A percentile compares a stretch with the other conserved stretches of the same genome.
Conservation (phyloP, 345 rosid genomes). For the Eucalyptus sp. region DNA sequence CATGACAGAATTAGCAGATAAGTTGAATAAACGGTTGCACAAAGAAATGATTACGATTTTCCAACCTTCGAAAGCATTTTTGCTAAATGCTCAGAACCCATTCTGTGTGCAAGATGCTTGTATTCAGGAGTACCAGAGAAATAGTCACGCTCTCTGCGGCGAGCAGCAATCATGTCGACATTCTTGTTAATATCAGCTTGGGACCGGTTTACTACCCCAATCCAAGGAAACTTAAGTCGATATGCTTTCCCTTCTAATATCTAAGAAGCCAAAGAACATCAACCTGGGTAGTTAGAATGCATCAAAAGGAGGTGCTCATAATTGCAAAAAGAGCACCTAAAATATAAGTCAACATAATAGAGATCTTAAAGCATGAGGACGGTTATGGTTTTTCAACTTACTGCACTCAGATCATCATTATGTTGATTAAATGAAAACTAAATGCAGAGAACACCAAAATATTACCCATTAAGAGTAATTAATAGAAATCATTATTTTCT, state of each 20-base stretch:
- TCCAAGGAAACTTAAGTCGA: conserved; percentile 91
- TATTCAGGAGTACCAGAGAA: conserved; percentile 79
- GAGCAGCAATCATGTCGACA: conserved; percentile 98
- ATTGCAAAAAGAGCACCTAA: neutral
- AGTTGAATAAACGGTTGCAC: neutral
- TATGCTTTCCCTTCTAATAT: conserved; percentile 87
- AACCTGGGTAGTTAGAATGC: neutral
- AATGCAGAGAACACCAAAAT: neutral
- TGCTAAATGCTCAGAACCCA: conserved; percentile 98
- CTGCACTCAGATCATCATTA: neutral
- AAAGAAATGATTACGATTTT: neutral
- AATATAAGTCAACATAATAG: neutral
- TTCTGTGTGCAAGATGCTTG: conserved; percentile 89
- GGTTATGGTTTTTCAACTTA: neutral
- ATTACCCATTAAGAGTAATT: neutral
- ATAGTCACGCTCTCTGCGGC: conserved; percentile 92
- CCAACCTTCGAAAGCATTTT: conserved; percentile 89
- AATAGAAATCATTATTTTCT: neutral
- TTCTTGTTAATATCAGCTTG: conserved; percentile 98
- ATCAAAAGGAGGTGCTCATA: neutral
- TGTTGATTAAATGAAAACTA: neutral
- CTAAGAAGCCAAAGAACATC: conserved; percentile 20
- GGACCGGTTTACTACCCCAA: conserved; percentile 98
- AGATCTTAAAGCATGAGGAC: neutral
- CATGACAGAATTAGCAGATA: neutral